phyloP scores from a whole-genome alignment of 2,329 filamentous ascomycete genomes.

The Cytospora piceae region DNA sequence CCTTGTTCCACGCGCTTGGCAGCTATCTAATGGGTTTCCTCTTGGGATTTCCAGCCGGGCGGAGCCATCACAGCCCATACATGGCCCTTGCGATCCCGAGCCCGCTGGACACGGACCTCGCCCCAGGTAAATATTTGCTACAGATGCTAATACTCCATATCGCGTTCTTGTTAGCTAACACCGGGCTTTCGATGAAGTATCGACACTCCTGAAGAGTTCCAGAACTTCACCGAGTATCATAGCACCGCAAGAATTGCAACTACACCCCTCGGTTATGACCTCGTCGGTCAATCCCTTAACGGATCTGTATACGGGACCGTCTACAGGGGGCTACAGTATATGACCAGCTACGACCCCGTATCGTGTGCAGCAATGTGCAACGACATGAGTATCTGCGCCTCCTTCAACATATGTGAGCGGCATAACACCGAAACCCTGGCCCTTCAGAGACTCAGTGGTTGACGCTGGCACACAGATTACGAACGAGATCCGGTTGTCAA shows the following conservation, averaged over 20 bases:
- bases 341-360: slow-evolving; percentile 17
- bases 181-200: neutral
- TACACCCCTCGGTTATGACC: slow-evolving; percentile 5
- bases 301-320: slow-evolving; percentile 8
- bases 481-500: slow-evolving; percentile 18
- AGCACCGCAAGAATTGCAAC: neutral
- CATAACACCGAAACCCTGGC: neutral
- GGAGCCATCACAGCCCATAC: neutral
- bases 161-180: neutral
- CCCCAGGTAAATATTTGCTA: neutral
- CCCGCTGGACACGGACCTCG: neutral
- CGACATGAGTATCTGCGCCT: slow-evolving; percentile 5
- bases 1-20: neutral
- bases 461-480: slow-evolving; percentile 12
- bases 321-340: neutral
- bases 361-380: slow-evolving; percentile 17
- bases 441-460: neutral
- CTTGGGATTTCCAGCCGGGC: neutral
- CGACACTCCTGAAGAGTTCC: slow-evolving; percentile 9
- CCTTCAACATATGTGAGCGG: slow-evolving; percentile 27
- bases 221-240: slow-evolving; percentile 3
- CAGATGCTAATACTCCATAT: neutral
- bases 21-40: neutral
- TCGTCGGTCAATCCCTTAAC: slow-evolving; percentile 7
- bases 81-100: neutral